phyloP scores from a whole-genome alignment of 2,329 filamentous ascomycete genomes.

The Lasiodiplodia gonubiensis region DNA sequence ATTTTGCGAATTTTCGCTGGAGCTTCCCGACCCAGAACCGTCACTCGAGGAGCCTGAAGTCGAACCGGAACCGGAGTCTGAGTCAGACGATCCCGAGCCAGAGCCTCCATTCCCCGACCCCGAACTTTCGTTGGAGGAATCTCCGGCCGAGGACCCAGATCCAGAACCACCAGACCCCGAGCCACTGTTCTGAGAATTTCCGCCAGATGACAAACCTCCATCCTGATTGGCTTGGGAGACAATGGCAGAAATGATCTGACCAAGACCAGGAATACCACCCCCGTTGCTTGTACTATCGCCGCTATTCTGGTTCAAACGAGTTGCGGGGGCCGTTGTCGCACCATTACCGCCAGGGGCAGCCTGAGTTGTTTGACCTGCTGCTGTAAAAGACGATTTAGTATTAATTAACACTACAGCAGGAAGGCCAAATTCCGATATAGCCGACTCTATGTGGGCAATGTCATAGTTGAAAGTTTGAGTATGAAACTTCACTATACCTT shows the following conservation, averaged over 20 bases:
- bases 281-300: background rate
- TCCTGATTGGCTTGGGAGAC: conserved; percentile 15
- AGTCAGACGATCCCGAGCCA: background rate
- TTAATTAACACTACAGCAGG: conserved; percentile 3
- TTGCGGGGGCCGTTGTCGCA: background rate
- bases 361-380: conserved; percentile 1
- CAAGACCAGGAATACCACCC: background rate
- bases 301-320: background rate
- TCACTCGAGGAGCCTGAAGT: background rate
- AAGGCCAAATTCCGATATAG: conserved; percentile 27
- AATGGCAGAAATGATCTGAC: conserved; percentile 8
- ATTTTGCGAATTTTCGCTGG: background rate
- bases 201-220: conserved; percentile 20
- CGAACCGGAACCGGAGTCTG: conserved; percentile 33
- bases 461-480: background rate
- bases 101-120: too few species aligned
- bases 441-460: conserved; percentile 40
- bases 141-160: conserved; percentile 14
- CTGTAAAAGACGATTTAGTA: conserved; percentile 8
- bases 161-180: conserved; percentile 32
- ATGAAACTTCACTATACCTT: conserved; percentile 18
- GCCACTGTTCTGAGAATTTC: conserved; percentile 13
- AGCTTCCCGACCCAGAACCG: background rate
- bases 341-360: background rate
- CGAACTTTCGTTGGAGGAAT: background rate